phyloP scores from a whole-genome alignment of 202 grass and related monocot species.

The Panicum hallii region DNA sequence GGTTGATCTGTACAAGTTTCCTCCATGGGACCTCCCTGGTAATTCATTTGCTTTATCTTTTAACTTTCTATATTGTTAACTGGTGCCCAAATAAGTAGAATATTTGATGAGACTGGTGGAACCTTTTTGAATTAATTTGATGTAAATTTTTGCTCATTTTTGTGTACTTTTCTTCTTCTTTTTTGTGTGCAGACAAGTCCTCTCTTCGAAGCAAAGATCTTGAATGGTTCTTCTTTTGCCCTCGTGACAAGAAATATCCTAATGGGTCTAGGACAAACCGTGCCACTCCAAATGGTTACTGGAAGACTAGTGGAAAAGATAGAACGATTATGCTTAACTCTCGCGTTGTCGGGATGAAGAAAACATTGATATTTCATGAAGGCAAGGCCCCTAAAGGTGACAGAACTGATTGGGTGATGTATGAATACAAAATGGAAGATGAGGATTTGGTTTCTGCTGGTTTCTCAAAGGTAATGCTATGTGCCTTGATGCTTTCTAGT shows the following conservation, averaged over 20 bases:
- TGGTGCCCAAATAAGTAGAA: neutral
- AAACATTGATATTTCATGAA: slow-evolving; percentile 88
- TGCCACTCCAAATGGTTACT: slow-evolving; percentile 84
- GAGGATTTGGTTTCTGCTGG: slow-evolving; percentile 56
- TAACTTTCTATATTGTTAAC: neutral
- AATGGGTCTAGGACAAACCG: slow-evolving; percentile 81
- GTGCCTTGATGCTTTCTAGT: neutral
- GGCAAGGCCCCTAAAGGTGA: slow-evolving; percentile 81
- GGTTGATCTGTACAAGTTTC: slow-evolving; percentile 84
- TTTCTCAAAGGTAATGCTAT: slow-evolving; percentile 62
- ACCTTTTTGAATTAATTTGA: neutral
- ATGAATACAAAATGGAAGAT: slow-evolving; percentile 85
- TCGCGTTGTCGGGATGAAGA: slow-evolving; percentile 73
- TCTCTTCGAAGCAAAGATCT: slow-evolving; percentile 77
- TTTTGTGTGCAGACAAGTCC: slow-evolving; percentile 66
- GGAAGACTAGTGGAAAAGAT: slow-evolving; percentile 97
- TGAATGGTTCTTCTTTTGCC: slow-evolving; percentile 97
- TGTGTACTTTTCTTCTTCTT: neutral
- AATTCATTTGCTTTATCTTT: slow-evolving; percentile 38
- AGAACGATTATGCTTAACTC: slow-evolving; percentile 68
- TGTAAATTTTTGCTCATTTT: neutral
- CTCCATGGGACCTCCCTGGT: slow-evolving; percentile 97
- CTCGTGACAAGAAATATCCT: slow-evolving; percentile 87
- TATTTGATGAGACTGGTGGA: neutral
- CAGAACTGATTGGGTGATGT: slow-evolving; percentile 96